Evolutionary conservation across 306 rosid species (phyloP).

Genomic region (Vigna angularis): DNA sequence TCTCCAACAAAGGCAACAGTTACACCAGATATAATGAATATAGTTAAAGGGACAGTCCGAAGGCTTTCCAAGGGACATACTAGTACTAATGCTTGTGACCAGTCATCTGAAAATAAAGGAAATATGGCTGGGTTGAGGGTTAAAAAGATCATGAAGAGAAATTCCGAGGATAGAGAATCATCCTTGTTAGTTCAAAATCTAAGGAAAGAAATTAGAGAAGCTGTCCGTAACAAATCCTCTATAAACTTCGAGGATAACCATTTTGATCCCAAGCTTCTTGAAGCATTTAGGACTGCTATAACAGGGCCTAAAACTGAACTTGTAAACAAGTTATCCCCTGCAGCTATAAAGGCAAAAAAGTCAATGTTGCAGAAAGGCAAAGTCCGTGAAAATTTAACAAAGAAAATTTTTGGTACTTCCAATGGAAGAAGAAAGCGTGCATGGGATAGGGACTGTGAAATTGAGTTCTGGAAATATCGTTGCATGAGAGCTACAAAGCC

Average conservation of each 20-base stretch:
- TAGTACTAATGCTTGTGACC: conserved; percentile 46
- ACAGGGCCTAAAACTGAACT: conserved; percentile 79
- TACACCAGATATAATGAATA: conserved; percentile 68
- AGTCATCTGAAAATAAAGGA: conserved; percentile 60
- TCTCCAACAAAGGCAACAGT: conserved; percentile 48
- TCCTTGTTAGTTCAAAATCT: conserved; percentile 76
- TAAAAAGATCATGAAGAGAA: conserved; percentile 95
- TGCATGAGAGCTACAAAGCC: conserved; percentile 80
- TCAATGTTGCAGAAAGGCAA: conserved; percentile 86
- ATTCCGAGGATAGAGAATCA: conserved; percentile 74
- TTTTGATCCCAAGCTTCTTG: conserved; percentile 93
- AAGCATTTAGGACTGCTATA: conserved; percentile 89
- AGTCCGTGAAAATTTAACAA: conserved; percentile 88
- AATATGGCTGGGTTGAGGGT: conserved; percentile 80
- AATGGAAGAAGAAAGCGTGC: conserved; percentile 94
- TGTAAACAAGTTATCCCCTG: conserved; percentile 64
- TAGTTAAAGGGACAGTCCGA: conserved; percentile 68
- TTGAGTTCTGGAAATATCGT: conserved; percentile 97
- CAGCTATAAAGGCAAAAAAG: conserved; percentile 77
- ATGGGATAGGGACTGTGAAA: conserved; percentile 97
- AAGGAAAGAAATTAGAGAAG: conserved; percentile 92
- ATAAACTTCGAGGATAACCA: conserved; percentile 71
- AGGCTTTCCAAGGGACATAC: conserved; percentile 59
- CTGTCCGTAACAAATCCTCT: conserved; percentile 73
- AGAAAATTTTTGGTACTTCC: conserved; percentile 77